Evolutionary conservation across 331 rosid genomes (phyloP), one percentile per base, ranked within the genome.

Genomic region (Acacia pycnantha): DNA sequence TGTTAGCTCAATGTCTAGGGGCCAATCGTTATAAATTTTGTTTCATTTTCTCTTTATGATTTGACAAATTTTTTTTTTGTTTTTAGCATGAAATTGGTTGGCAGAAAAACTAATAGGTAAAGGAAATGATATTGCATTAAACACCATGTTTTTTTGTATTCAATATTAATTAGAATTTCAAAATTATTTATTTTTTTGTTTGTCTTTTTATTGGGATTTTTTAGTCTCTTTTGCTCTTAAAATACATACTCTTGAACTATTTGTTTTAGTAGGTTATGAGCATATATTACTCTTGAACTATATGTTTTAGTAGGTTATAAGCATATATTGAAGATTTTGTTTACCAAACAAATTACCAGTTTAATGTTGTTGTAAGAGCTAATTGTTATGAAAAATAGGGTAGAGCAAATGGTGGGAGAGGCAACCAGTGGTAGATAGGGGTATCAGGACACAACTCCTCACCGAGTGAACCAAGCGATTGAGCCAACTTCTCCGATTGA

Each of bases 381-480:
- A 50, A 1, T 91, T 31, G 90, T 89, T 76, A 77, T 89, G 21
- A 91, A 86, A 84, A 90, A 89, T 76, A 98, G 99, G 73, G 88
- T 3, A 81, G 97, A 92, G 62, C 95, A 96, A 93, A 85, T 88
- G 72, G 91, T 94, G 19, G 93, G 93, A 67, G 95, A 91, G 82
- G 92, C 90, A 29, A 92, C 85, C 84, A 86, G 90, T 0, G 98
- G 99, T 14, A 96, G 83, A 89, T 96, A 48, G 98, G 99, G 24
- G 99, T 96, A 26, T 92, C 31, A 91, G 94, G 83, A 98, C 99
- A 68, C 99, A 96, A 21, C 89, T 90, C 11, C 94, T 94, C 73
- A 92, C 99, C 0, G 97, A 94, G 53, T 84, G 97, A 41, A 94
- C 99, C 2, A 96, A 96, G 74, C 86, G 97, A 14, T 74, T 96